A percentile compares a stretch with the other conserved stretches of the same genome.
Evolutionary conservation across 495 filamentous ascomycete genomes (phyloP).

Genomic region (Penicillium cosmopolitanum): DNA sequence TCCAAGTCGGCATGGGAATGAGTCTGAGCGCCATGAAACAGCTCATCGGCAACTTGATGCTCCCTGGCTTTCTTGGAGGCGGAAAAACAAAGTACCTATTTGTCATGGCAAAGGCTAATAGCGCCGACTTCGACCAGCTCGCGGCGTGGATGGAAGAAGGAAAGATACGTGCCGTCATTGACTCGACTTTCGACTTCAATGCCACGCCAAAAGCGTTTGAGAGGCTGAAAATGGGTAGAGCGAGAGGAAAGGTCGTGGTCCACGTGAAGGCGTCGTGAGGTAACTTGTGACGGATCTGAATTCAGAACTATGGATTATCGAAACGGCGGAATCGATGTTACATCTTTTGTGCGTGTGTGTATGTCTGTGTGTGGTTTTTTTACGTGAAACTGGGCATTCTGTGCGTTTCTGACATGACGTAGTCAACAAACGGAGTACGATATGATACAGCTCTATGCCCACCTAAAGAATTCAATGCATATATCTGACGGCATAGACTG

Average conservation of each 20-base stretch:
- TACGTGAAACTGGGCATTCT: no score
- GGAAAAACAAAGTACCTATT: slow-evolving; percentile 59
- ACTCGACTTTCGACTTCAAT: slow-evolving; percentile 64
- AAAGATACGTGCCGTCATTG: slow-evolving; percentile 63
- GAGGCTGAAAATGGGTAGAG: slow-evolving; percentile 61
- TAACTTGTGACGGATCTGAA: no score
- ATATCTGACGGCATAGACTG: no score
- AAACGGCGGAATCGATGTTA: no score
- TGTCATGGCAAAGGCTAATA: slow-evolving; percentile 42
- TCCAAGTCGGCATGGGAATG: slow-evolving; percentile 53
- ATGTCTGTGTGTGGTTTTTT: no score
- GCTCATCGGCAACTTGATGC: slow-evolving; percentile 34
- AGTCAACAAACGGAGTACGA: no score
- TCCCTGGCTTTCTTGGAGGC: slow-evolving; percentile 66
- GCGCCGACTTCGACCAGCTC: slow-evolving; percentile 57
- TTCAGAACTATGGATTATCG: no score
- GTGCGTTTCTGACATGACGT: no score
- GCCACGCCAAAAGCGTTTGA: slow-evolving; percentile 67
- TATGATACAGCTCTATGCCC: no score
- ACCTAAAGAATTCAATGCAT: no score
- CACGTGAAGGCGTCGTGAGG: slow-evolving; percentile 37
- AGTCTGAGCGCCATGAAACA: slow-evolving; percentile 28
- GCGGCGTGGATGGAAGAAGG: slow-evolving; percentile 63
- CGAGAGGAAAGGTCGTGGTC: slow-evolving; percentile 73
- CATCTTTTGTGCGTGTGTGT: no score